These are phyloP conservation scores for Talaromyces wortmannii DNA, from an alignment of 495 filamentous ascomycete genomes.

Conservation along the genomic window DNA sequence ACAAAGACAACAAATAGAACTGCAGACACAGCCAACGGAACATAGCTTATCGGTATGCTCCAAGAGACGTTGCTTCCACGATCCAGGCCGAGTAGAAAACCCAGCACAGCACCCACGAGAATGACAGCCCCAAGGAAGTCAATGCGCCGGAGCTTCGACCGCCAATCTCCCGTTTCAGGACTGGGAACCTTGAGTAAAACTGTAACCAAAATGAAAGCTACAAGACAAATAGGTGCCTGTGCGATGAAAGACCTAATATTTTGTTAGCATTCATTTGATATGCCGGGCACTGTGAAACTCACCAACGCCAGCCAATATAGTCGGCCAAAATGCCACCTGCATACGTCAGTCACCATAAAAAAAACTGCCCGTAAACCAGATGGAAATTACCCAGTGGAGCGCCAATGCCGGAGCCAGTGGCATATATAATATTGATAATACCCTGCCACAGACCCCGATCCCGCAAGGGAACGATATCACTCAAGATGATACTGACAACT, in stretches of 20 bases:
- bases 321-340: slow-evolving; percentile 63
- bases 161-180: slow-evolving; percentile 49
- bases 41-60: slow-evolving; percentile 50
- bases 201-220: slow-evolving; percentile 59
- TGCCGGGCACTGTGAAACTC: slow-evolving; percentile 11
- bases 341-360: neutral
- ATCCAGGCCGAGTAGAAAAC: slow-evolving; percentile 70
- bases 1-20: slow-evolving; percentile 62
- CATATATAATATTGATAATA: slow-evolving; percentile 73
- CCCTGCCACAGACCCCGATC: slow-evolving; percentile 78
- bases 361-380: neutral
- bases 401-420: slow-evolving; percentile 61
- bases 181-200: slow-evolving; percentile 56
- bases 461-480: slow-evolving; percentile 70
- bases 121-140: slow-evolving; percentile 73
- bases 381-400: slow-evolving; percentile 55
- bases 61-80: slow-evolving; percentile 71
- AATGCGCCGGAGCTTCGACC: slow-evolving; percentile 59
- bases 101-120: slow-evolving; percentile 64
- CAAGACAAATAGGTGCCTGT: slow-evolving; percentile 63
- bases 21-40: slow-evolving; percentile 48
- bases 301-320: slow-evolving; percentile 79
- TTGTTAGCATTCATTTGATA: slow-evolving; percentile 6
- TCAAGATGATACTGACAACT: slow-evolving; percentile 69
- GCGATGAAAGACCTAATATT: slow-evolving; percentile 56